Conservation (phyloP, 495 filamentous ascomycete genomes). For the Geopyxis carbonaria region DNA sequence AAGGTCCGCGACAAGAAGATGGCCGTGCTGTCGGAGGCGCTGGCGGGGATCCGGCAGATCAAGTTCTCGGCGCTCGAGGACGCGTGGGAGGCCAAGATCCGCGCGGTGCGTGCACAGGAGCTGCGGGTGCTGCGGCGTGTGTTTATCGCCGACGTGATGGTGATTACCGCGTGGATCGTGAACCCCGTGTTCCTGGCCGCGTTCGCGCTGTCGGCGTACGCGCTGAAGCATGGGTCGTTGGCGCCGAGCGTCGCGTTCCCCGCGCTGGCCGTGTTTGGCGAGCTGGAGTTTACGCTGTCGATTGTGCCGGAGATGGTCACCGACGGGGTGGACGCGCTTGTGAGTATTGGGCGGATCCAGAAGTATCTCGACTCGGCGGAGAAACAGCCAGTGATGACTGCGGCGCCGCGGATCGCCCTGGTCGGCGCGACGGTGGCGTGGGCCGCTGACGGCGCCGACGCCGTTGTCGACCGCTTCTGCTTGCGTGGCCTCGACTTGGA, state of each 20-base stretch:
- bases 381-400: conserved; percentile 38
- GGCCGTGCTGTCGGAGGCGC: conserved; percentile 58
- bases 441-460: conserved; percentile 40
- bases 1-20: conserved; percentile 63
- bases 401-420: conserved; percentile 44
- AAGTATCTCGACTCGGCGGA: conserved; percentile 53
- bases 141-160: conserved; percentile 39
- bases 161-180: conserved; percentile 3
- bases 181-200: conserved; percentile 59
- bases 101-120: conserved; percentile 46
- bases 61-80: conserved; percentile 73
- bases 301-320: conserved; percentile 59
- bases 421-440: conserved; percentile 56
- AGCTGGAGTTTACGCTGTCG: conserved; percentile 51
- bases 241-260: conserved; percentile 68
- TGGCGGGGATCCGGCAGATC: conserved; percentile 69
- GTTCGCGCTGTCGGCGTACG: conserved; percentile 51
- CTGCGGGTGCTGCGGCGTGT: conserved; percentile 46
- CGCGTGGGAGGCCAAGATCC: conserved; percentile 63
- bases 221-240: conserved; percentile 41
- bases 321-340: conserved; percentile 49
- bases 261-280: conserved; percentile 53
- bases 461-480: conserved; percentile 40
- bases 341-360: conserved; percentile 58
- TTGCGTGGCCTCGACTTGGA: conserved; percentile 44